Base-by-base conservation (phyloP, 331 rosid genomes). In the Spiraea crenata region DNA sequence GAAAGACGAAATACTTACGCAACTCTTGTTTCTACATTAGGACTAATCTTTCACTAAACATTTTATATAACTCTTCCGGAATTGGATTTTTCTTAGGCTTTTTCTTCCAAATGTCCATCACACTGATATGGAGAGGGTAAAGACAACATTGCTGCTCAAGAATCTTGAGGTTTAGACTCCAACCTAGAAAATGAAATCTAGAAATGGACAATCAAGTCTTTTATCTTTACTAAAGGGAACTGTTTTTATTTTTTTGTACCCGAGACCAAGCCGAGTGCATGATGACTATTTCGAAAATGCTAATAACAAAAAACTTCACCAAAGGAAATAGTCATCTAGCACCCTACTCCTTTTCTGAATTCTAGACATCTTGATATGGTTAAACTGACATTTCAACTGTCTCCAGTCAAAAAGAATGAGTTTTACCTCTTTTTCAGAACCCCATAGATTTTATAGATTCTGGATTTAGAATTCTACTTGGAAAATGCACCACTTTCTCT, bases 401-500 rank as follows among this genome's bases (percentile, higher is more conserved):
- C 75, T 46, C 10, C 39, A 57, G 75, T 70, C 75, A 70, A 70
- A 70, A 70, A 51, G 7, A 63, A 41, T 70, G 9, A 40, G 48
- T 31, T 64, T 62, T 25, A 16, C 41, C 73, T 70, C 70, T 65
- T 70, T 74, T 74, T 80, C 71, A 16, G 17, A 56, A 51, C 66
- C 70, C 73, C 35, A 55, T 9, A 45, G 52, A 66, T 74, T 65
- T 59, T 38, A 38, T 44, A 40, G 59, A 67, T 15, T 37, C 9
- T 55, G 41, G 59, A 60, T 20, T 17, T 15, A 52, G 77, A 74
- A 66, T 78, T 78, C 76, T 76, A 60, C 76, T 82, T 40, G 89
- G 85, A 81, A 80, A 87, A 82, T 79, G 86, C 39, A 45, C 76
- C 55, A 45, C 82, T 41, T 50, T 78, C 70, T 45, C 54, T 61